Evolutionary conservation across 495 filamentous ascomycete genomes (phyloP).

Genomic region (Aspergillus haitiensis): DNA sequence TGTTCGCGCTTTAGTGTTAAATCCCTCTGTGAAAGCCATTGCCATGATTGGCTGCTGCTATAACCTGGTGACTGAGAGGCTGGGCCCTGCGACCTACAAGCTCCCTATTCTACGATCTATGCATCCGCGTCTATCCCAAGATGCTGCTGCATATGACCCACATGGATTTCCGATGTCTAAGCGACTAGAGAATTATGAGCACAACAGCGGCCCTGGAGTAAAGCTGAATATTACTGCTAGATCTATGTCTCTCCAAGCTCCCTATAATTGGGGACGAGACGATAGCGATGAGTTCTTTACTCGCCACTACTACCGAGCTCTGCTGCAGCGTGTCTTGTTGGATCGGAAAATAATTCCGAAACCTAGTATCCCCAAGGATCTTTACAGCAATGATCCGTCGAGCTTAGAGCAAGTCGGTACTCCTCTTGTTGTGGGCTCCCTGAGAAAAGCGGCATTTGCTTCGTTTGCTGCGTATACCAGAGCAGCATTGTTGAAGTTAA

Average conservation of each 20-base stretch:
- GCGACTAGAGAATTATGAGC: constrained; percentile 58
- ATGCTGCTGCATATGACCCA: constrained; percentile 68
- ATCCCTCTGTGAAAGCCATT: constrained; percentile 79
- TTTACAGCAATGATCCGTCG: constrained; percentile 33
- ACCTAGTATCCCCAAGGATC: constrained; percentile 42
- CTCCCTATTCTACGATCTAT: constrained; percentile 62
- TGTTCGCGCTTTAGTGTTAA: constrained; percentile 78
- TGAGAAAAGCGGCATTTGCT: constrained; percentile 76
- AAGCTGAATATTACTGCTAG: constrained; percentile 92
- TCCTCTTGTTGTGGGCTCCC: constrained; percentile 80
- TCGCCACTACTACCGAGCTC: constrained; percentile 87
- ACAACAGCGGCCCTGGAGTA: constrained; percentile 58
- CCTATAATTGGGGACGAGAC: constrained; percentile 79
- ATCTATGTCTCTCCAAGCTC: constrained; percentile 96
- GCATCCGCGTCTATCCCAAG: constrained; percentile 56
- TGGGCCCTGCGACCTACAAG: constrained; percentile 84
- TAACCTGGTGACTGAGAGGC: constrained; percentile 88
- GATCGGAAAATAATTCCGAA: constrained; percentile 72
- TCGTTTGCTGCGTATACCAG: constrained; percentile 76
- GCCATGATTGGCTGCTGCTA: constrained; percentile 98
- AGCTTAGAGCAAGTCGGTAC: constrained; percentile 47
- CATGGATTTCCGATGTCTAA: constrained; percentile 93
- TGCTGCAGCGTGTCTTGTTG: constrained; percentile 86
- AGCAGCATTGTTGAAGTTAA: constrained; percentile 74
- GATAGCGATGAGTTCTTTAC: constrained; percentile 89